Base-by-base conservation (phyloP, 257 asterid species). In the Anisodus tanguticus region DNA sequence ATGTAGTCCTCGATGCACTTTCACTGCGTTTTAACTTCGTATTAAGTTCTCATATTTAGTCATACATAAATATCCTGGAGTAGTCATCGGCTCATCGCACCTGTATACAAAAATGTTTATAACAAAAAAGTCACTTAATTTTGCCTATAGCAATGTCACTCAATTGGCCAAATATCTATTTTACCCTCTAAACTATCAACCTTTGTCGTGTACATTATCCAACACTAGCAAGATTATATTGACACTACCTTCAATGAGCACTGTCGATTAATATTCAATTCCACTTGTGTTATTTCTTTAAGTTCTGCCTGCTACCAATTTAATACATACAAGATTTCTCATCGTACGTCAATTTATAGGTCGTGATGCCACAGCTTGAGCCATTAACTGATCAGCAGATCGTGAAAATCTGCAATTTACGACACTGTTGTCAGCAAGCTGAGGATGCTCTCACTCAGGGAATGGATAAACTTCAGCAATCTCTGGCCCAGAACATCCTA, bases 371-470 rank as follows among this genome's bases (percentile, higher is more conserved):
- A 82, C 95, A 92, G 37, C 86, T 94, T 6, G 97, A 90, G 86
- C 98, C 91, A 6, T 82, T 95, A 86, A 85, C 89, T 0, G 98
- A 94, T 68, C 90, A 90, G 86, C 99, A 96, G 85, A 84, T 85
- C 4, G 86, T 77, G 5, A 87, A 80, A 19, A 91, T 94, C 4
- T 85, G 88, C 64, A 93, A 84, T 41, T 84, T 96, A 19, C 91
- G 88, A 62, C 97, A 92, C 74, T 96, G 92, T 45, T 94, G 98
- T 82, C 90, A 90, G 85, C 99, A 95, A 88, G 99, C 99, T 0
- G 99, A 95, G 89, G 98, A 94, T 79, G 99, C 98, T 41, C 90
- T 95, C 35, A 69, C 94, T 59, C 97, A 93, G 41, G 99, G 99
- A 55, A 93, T 94, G 90, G 98, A 95, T 4, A 94, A 93, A 90